Conservation (phyloP, 2,329 filamentous ascomycete species). For the Fonsecaea multimorphosa region DNA sequence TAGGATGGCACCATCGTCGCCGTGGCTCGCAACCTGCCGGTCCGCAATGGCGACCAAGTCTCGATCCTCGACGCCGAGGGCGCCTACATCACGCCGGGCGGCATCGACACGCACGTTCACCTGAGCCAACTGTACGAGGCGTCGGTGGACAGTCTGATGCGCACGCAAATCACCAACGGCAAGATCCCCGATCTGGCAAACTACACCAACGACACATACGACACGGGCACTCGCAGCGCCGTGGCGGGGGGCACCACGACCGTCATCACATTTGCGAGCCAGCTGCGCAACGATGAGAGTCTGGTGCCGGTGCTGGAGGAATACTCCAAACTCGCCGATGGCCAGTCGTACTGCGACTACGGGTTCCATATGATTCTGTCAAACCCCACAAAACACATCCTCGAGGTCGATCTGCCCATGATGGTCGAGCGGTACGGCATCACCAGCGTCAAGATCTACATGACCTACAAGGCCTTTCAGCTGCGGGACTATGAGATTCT, state of each 20-base stretch:
- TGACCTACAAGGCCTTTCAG: conserved; percentile 54
- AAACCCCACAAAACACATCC: conserved; percentile 41
- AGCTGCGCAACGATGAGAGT: conserved; percentile 54
- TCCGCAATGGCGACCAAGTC: conserved; percentile 40
- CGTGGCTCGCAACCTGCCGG: conserved; percentile 44
- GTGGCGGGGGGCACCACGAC: conserved; percentile 66
- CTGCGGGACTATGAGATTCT: conserved; percentile 51
- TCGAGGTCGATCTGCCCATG: conserved; percentile 48
- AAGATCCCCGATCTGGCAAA: conserved; percentile 21
- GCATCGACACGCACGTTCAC: conserved; percentile 58
- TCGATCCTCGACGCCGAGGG: conserved; percentile 52
- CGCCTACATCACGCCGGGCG: conserved; percentile 46
- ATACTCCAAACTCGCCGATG: conserved; percentile 53
- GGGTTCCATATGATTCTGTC: conserved; percentile 55
- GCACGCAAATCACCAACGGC: conserved; percentile 34
- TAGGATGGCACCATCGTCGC: conserved; percentile 54
- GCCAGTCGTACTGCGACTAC: conserved; percentile 63
- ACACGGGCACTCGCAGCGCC: conserved; percentile 60
- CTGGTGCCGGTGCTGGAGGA: conserved; percentile 55
- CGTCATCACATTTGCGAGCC: conserved; percentile 63
- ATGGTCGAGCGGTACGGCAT: conserved; percentile 49
- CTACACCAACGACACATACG: conserved; percentile 50
- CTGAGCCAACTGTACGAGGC: conserved; percentile 49
- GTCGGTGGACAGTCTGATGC: conserved; percentile 17
- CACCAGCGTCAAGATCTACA: conserved; percentile 55